These are phyloP conservation scores for Geopyxis carbonaria DNA, from an alignment of 495 filamentous ascomycete species.

Conservation along the genomic window DNA sequence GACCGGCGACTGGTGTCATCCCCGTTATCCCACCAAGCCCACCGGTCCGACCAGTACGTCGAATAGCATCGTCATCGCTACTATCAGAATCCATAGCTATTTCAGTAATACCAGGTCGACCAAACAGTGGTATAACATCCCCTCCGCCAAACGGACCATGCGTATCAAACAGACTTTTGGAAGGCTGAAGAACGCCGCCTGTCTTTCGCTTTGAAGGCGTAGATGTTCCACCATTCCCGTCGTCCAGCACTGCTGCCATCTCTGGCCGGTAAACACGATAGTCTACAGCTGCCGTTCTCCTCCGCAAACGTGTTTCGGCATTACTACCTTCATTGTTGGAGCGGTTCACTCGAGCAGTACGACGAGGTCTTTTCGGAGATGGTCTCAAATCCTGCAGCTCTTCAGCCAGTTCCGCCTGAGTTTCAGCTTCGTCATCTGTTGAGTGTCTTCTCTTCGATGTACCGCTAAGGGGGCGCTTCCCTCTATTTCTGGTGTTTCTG, in stretches of 20 bases:
- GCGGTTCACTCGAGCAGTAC: conserved; percentile 38
- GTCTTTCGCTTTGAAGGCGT: conserved; percentile 43
- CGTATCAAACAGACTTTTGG: conserved; percentile 61
- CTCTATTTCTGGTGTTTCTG: background rate
- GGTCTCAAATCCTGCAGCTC: conserved; percentile 53
- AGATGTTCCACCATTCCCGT: conserved; percentile 41
- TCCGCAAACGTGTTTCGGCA: conserved; percentile 34
- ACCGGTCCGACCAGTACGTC: conserved; percentile 33
- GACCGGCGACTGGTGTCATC: conserved; percentile 58
- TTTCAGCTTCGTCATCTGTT: conserved; percentile 48
- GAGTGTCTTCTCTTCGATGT: conserved; percentile 19
- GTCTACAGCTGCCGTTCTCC: conserved; percentile 41
- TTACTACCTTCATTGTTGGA: conserved; percentile 19
- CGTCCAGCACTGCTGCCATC: conserved; percentile 48
- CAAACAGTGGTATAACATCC: conserved; percentile 54
- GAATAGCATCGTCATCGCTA: conserved; percentile 74
- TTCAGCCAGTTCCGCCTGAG: conserved; percentile 59
- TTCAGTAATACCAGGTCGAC: conserved; percentile 56
- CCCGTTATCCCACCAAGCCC: conserved; percentile 57
- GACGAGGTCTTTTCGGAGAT: conserved; percentile 35
- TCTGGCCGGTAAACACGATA: conserved; percentile 65
- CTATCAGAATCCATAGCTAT: conserved; percentile 77
- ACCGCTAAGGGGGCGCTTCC: background rate
- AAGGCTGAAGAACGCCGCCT: conserved; percentile 34
- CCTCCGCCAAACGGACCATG: conserved; percentile 83